These are phyloP conservation scores for Hypholoma sublateritium DNA, from an alignment of 768 basidiomycete genomes.

Conservation along the genomic window DNA sequence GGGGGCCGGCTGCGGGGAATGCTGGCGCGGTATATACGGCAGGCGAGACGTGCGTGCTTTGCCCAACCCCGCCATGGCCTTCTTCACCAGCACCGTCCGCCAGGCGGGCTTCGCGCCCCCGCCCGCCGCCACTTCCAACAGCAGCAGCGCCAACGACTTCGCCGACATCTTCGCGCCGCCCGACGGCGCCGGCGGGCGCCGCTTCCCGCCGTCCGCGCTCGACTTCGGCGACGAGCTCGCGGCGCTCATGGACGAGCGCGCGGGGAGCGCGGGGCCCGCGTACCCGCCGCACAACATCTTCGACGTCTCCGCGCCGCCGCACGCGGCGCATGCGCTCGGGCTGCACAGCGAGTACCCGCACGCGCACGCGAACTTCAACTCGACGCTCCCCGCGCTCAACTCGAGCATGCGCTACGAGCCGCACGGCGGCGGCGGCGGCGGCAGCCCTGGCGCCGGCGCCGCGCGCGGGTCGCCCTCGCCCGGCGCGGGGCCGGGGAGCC, in stretches of 20 bases:
- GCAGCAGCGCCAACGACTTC: conserved; percentile 25
- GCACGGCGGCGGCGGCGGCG: conserved; percentile 28
- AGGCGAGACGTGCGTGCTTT: not conserved
- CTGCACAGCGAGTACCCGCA: conserved; percentile 2
- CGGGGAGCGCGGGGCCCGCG: conserved; percentile 18
- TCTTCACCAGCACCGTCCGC: conserved; percentile 55
- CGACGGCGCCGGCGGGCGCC: conserved; percentile 24
- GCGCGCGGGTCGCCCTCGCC: not conserved
- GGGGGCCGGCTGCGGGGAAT: not conserved
- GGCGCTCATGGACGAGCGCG: conserved; percentile 44
- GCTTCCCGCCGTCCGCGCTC: conserved; percentile 5
- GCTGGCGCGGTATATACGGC: not conserved
- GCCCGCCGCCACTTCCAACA: conserved; percentile 27
- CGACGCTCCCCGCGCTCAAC: conserved; percentile 50
- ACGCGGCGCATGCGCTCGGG: not conserved
- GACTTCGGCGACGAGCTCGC: conserved; percentile 75
- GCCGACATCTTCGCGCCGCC: conserved; percentile 27
- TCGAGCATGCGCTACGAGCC: conserved; percentile 52
- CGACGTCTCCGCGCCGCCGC: conserved; percentile 28
- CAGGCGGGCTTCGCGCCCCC: conserved; percentile 62
- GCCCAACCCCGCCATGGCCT: conserved; percentile 27
- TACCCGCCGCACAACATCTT: conserved; percentile 30
- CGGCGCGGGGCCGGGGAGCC: not conserved
- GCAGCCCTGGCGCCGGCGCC: conserved; percentile 12
- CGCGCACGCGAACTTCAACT: conserved; percentile 34